Base-by-base conservation (phyloP, 78 protist species). In the Monocercomonoides exilis region DNA sequence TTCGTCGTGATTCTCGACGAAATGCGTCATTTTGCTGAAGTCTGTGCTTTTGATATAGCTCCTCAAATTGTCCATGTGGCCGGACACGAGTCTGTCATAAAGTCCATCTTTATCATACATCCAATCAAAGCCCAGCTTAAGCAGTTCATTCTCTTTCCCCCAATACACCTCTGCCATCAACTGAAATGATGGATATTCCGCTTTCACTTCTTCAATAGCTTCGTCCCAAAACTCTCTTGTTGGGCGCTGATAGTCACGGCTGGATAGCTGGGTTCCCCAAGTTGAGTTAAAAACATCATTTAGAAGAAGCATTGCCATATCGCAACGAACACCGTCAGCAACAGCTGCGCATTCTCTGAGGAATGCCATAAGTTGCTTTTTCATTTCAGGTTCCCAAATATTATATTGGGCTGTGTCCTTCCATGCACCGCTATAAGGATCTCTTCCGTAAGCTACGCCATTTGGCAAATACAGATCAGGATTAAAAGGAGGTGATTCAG, bases 231-330 rank as follows among this genome's bases (percentile, higher is more conserved):
- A 95, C 89, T 95, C 97, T 2, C n/a, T 36, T 0, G 88, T 21
- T 43, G 97, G 97, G 45, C 77, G 80, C 21, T 41, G 41, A 80
- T 90, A 94, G 1, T 95, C 95, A 89, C 91, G 81, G 36, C 92
- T 54, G n/a, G 43, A 21, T 43, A 93, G 54, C 33, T 88, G 87
- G 1, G 11, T 2, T 3, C 81, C 77, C 97, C 97, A 95, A 42
- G 85, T 90, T 41, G 82, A n/a, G 35, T 35, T n/a, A 80, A 94
- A 45, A 6, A 90, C 33, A 45, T 64, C 41, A 81, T 95, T 95
- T 34, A 95, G 45, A 44, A 91, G 45, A 32, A 95, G 84, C 87
- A 92, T 92, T 0, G 97, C 94, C 97, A 95, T 95, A 87, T 95
- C 97, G 80, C 92, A 89, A 35, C 97, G 85, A 70, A 95, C 92